These are phyloP conservation scores for Ensete ventricosum DNA, from an alignment of 176 grass and related monocot species.

Conservation along the genomic window DNA sequence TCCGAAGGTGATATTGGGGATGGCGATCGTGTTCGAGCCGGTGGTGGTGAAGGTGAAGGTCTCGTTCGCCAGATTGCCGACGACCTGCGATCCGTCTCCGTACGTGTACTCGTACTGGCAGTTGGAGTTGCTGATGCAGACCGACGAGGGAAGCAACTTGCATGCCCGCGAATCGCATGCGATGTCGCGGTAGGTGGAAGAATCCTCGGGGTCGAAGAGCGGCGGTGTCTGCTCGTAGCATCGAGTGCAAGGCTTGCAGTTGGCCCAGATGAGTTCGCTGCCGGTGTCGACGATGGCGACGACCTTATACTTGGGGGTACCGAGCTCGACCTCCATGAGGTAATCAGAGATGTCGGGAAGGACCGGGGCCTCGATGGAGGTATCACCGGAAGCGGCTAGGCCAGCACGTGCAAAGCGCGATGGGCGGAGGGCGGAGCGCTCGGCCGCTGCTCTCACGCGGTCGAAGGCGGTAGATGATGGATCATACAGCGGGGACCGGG, in stretches of 20 bases:
- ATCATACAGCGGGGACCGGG: background rate
- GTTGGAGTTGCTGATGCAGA: background rate
- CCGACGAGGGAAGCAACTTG: background rate
- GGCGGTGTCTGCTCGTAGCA: background rate
- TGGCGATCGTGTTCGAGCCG: too few species aligned
- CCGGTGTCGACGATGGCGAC: conserved; percentile 14
- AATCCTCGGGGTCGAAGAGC: background rate
- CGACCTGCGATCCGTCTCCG: background rate
- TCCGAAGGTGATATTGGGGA: background rate
- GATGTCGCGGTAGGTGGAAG: background rate
- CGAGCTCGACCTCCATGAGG: conserved; percentile 2
- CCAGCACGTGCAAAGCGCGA: background rate
- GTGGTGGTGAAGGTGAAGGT: conserved; percentile 10
- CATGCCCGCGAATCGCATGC: background rate
- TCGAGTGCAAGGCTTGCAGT: conserved; percentile 7
- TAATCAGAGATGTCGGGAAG: background rate
- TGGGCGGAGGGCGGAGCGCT: background rate
- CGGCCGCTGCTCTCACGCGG: background rate
- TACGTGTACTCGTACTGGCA: conserved; percentile 1
- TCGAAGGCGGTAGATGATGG: background rate
- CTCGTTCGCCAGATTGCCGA: conserved; percentile 1
- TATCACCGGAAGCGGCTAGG: too few species aligned
- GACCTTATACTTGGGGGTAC: conserved; percentile 2
- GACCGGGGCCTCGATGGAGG: background rate
- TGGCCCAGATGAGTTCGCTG: conserved; percentile 19